Evolutionary conservation across 1,139 yeast species (phyloP), one percentile per base, ranked within the genome.

Genomic region (Pichia sp.): DNA sequence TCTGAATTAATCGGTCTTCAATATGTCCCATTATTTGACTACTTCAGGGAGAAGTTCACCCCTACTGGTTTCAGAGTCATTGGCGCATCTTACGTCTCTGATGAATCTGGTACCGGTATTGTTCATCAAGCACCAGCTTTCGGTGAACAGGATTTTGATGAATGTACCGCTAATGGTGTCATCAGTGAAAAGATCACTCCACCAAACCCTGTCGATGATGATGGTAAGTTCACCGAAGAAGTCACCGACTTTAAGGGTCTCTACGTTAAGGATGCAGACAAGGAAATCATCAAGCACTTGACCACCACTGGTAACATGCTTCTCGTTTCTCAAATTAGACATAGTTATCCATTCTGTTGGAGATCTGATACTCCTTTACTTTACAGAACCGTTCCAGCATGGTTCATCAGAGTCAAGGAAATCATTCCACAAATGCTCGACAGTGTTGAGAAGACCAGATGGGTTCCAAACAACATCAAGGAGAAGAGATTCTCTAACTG

Each of bases 291-390:
- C 61, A 88, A 87, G 64, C 65, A 70, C 49, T 71, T 91, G 58
- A 84, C 93, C 45, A 86, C 77, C 40, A 62, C 69, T 30, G 97
- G 94, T 35, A 74, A 82, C 51, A 51, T 93, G 30, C 67, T 91
- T 50, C 74, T 79, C 33, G 81, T 77, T 43, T 69, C 86, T 32
- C 97, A 91, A 68, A 69, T 91, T 46, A 78, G 79, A 67, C 99
- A 91, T 72, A 82, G 94, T 62, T 91, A 91, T 62, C 98, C 99
- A 53, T 91, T 91, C 80, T 91, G 99, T 68, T 91, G 99, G 99
- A 82, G 99, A 74, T 88, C 97, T 4, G 98, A 91, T 59, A 93
- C 99, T 27, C 99, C 99, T 35, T 76, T 91, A 60, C 64, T 91
- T 51, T 93, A 91, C 69, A 80, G 94, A 67, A 79, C 96, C 32